Percentiles rank a stretch among this genome's conserved stretches.
Evolutionary conservation across 495 filamentous ascomycete species (phyloP).

Genomic region (Beverwykella pulmonaria): DNA sequence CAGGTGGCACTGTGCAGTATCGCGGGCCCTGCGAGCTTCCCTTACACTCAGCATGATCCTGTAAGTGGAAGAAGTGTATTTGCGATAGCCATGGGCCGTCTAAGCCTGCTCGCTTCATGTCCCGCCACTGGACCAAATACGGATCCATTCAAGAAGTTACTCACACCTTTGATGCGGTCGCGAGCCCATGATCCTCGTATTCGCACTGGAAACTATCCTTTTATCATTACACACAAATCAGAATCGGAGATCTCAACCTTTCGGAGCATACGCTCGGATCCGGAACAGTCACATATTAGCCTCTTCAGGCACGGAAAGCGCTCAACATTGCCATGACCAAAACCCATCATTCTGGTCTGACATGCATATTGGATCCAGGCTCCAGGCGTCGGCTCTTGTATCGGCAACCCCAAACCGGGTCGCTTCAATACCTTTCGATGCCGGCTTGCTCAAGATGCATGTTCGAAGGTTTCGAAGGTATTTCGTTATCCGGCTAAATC

Average conservation of each 20-base stretch:
- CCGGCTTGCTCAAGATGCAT: constrained; percentile 5
- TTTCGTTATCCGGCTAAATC: constrained; percentile 32
- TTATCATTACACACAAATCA: no score
- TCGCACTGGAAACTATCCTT: no score
- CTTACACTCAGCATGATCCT: no score
- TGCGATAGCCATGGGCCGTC: no score
- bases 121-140: no score
- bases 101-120: no score
- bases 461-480: background rate
- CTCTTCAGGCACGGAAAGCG: constrained; percentile 23
- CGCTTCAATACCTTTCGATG: background rate
- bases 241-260: background rate
- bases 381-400: background rate
- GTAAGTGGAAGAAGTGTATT: no score
- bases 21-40: no score
- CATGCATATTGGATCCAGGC: constrained; percentile 23
- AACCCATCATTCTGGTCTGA: constrained; percentile 17
- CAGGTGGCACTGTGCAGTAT: no score
- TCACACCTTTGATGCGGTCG: no score
- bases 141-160: no score
- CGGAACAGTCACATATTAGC: constrained; percentile 20
- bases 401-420: background rate
- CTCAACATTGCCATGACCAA: background rate
- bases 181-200: no score
- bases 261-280: constrained; percentile 3